These are phyloP conservation scores for Phaeosphaeriaceae sp. DNA, from an alignment of 2,329 filamentous ascomycete genomes.

Conservation along the genomic window DNA sequence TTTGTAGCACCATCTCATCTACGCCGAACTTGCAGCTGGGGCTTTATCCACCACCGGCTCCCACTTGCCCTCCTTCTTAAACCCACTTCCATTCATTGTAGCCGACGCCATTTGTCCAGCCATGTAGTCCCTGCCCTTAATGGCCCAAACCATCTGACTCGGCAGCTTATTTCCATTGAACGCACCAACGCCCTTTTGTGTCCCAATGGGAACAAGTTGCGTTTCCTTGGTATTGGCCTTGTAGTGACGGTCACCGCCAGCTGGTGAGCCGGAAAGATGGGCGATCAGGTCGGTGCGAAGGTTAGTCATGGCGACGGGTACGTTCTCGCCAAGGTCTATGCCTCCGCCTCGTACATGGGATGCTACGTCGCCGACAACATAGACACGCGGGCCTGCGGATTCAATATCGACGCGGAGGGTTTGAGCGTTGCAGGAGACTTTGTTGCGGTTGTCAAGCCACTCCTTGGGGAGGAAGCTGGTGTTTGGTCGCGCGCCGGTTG, in stretches of 20 bases:
- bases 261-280: conserved; percentile 30
- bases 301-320: conserved; percentile 55
- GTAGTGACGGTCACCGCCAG: conserved; percentile 41
- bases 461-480: conserved; percentile 59
- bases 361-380: conserved; percentile 58
- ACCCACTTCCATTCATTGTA: conserved; percentile 39
- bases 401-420: conserved; percentile 56
- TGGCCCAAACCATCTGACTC: conserved; percentile 50
- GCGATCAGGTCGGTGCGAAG: conserved; percentile 55
- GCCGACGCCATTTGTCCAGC: conserved; percentile 30
- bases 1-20: not conserved
- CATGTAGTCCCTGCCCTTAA: conserved; percentile 54
- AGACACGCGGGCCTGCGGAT: conserved; percentile 52
- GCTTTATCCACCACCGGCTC: conserved; percentile 29
- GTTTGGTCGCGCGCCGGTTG: conserved; percentile 60
- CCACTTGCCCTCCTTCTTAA: conserved; percentile 47
- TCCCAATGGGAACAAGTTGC: conserved; percentile 46
- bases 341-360: conserved; percentile 54
- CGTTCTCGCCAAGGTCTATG: conserved; percentile 50
- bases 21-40: not conserved
- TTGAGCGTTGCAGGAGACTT: conserved; percentile 56
- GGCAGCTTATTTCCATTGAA: conserved; percentile 48
- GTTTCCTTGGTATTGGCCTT: conserved; percentile 40
- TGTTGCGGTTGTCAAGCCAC: conserved; percentile 57
- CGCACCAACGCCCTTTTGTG: conserved; percentile 47